Evolutionary conservation across 352 stramenopile species (phyloP).

Genomic region (Plasmopara halstedii): DNA sequence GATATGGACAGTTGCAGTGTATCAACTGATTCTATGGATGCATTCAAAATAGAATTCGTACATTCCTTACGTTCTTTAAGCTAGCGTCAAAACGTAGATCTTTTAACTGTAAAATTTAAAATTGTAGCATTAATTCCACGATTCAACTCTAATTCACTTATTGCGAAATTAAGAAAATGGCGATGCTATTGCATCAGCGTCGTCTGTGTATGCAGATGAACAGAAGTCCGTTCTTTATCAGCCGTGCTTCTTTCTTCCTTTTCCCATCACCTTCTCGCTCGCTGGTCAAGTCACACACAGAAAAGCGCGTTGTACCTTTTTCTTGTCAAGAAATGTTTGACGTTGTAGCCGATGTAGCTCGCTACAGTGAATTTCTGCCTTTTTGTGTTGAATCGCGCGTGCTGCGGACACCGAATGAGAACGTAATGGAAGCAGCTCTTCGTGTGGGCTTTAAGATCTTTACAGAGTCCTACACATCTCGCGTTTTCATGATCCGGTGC

Average conservation of each 20-base stretch:
- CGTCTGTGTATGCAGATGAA: slow-evolving; percentile 4
- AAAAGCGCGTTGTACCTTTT: slow-evolving; percentile 73
- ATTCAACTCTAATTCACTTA: too few relatives aligned
- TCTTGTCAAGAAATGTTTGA: slow-evolving; percentile 72
- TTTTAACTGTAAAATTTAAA: too few relatives aligned
- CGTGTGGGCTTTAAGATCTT: slow-evolving; percentile 77
- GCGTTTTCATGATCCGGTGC: slow-evolving; percentile 68
- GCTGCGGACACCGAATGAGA: slow-evolving; percentile 56
- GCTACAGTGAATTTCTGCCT: slow-evolving; percentile 69
- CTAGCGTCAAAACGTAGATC: too few relatives aligned
- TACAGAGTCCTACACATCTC: slow-evolving; percentile 77
- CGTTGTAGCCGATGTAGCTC: slow-evolving; percentile 65
- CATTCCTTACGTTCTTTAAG: too few relatives aligned
- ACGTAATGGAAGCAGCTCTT: slow-evolving; percentile 73
- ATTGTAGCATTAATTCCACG: too few relatives aligned
- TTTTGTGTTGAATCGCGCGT: slow-evolving; percentile 78
- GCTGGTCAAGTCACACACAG: slow-evolving; percentile 62
- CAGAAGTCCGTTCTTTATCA: slow-evolving; percentile 1
- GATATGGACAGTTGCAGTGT: too few relatives aligned
- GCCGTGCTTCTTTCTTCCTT: slow-evolving; percentile 41
- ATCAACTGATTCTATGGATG: too few relatives aligned
- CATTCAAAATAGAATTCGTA: too few relatives aligned
- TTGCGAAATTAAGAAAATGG: slow-evolving; percentile 3
- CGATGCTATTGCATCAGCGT: slow-evolving; percentile 18
- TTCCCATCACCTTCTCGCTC: slow-evolving; percentile 41